A percentile compares a stretch with the other conserved stretches of the same genome.
Evolutionary conservation across 208 protist genomes (phyloP).

Genomic region (Leishmania lainsoni): DNA sequence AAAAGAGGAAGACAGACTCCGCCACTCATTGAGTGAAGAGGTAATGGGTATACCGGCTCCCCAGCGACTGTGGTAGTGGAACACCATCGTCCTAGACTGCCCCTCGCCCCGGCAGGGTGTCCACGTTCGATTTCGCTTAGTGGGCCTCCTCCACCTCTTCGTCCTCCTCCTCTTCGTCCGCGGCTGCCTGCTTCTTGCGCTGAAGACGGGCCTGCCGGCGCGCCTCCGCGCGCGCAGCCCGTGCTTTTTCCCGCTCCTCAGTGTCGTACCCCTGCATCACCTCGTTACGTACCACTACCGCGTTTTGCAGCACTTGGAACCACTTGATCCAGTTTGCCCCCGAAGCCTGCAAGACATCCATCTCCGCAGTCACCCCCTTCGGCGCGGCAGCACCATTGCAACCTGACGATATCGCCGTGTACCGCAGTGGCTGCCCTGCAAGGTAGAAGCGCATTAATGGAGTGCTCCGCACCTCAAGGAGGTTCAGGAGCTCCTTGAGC

Average conservation of each 20-base stretch:
- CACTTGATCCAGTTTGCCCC: slow-evolving; percentile 78
- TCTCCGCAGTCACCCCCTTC: slow-evolving; percentile 28
- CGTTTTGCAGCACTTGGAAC: slow-evolving; percentile 65
- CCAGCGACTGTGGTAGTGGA: background rate
- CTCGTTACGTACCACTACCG: slow-evolving; percentile 76
- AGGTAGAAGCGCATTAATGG: slow-evolving; percentile 84
- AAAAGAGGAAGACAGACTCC: background rate
- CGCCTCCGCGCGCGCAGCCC: slow-evolving; percentile 45
- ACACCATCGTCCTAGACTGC: background rate
- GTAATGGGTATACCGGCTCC: background rate
- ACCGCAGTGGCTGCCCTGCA: slow-evolving; percentile 55
- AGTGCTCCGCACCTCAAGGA: slow-evolving; percentile 70
- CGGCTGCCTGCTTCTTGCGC: slow-evolving; percentile 37
- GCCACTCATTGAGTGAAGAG: background rate
- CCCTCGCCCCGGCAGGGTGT: background rate
- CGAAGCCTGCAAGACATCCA: slow-evolving; percentile 45
- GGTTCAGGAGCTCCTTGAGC: slow-evolving; percentile 61
- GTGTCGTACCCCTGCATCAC: slow-evolving; percentile 69
- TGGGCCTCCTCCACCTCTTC: slow-evolving; percentile 31
- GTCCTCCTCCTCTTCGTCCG: slow-evolving; percentile 60
- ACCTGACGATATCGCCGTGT: slow-evolving; percentile 34
- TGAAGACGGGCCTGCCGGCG: slow-evolving; percentile 41
- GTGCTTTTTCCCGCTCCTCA: slow-evolving; percentile 45
- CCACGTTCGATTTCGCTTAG: background rate
- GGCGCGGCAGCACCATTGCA: slow-evolving; percentile 12